Evolutionary conservation across 2,329 filamentous ascomycete genomes (phyloP).

Genomic region (Hypoxylon sp.): DNA sequence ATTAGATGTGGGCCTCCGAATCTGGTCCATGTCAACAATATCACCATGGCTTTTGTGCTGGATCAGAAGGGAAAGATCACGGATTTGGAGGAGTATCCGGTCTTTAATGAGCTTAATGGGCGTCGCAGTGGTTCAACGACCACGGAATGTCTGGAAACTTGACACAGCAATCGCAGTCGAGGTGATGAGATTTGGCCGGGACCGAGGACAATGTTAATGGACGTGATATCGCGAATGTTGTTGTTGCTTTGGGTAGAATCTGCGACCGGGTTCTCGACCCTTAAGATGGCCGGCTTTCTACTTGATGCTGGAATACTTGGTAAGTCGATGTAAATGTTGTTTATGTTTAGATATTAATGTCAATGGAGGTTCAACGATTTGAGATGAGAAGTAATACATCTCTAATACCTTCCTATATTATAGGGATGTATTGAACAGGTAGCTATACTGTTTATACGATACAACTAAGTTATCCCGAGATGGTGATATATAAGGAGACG

Average conservation of each 20-base stretch:
- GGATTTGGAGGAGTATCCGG: slow-evolving; percentile 20
- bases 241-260: background rate
- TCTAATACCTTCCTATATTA: background rate
- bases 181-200: background rate
- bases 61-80: slow-evolving; percentile 16
- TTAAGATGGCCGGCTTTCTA: background rate
- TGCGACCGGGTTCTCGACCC: background rate
- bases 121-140: slow-evolving; percentile 15
- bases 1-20: slow-evolving; percentile 9
- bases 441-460: background rate
- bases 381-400: background rate
- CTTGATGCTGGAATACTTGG: background rate
- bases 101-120: slow-evolving; percentile 18
- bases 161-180: background rate
- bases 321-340: background rate
- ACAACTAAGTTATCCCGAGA: background rate
- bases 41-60: slow-evolving; percentile 21
- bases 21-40: slow-evolving; percentile 29
- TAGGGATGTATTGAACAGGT: background rate
- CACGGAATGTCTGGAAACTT: slow-evolving; percentile 1
- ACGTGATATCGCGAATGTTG: background rate
- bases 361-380: background rate
- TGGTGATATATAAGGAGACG: background rate
- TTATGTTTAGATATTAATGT: background rate
- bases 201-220: background rate